These are phyloP conservation scores for Candida xyloterini DNA, from an alignment of 805 yeast species.

Conservation along the genomic window DNA sequence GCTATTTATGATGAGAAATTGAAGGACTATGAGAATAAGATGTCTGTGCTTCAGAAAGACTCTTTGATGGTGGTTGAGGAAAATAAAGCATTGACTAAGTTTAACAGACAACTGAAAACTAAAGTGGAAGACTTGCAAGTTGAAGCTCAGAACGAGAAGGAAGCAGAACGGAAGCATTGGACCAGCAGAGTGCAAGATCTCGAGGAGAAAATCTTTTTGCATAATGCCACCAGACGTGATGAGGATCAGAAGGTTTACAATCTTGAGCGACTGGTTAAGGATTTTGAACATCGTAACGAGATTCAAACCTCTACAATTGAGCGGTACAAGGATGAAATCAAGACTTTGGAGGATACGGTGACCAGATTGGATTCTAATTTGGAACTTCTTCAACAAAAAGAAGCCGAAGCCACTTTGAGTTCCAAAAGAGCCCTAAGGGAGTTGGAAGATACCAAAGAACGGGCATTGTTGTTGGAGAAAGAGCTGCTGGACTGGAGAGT, in stretches of 20 bases:
- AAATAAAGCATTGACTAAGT: slow-evolving; percentile 58
- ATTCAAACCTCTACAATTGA: slow-evolving; percentile 49
- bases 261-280: slow-evolving; percentile 53
- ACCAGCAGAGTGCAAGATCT: slow-evolving; percentile 50
- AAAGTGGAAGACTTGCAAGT: slow-evolving; percentile 47
- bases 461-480: slow-evolving; percentile 48
- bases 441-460: slow-evolving; percentile 51
- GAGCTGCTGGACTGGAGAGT: slow-evolving; percentile 57
- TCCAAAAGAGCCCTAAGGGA: slow-evolving; percentile 54
- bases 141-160: slow-evolving; percentile 51
- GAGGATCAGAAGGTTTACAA: slow-evolving; percentile 47
- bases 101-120: slow-evolving; percentile 46
- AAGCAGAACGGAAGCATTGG: slow-evolving; percentile 54
- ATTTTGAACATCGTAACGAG: slow-evolving; percentile 48
- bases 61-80: slow-evolving; percentile 61
- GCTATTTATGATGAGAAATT: slow-evolving; percentile 21
- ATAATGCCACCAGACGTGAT: slow-evolving; percentile 48
- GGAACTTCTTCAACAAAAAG: slow-evolving; percentile 41
- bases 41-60: slow-evolving; percentile 46
- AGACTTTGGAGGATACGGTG: slow-evolving; percentile 51
- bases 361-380: slow-evolving; percentile 43
- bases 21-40: slow-evolving; percentile 24
- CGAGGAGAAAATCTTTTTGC: slow-evolving; percentile 47
- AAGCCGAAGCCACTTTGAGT: slow-evolving; percentile 42
- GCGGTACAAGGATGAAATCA: slow-evolving; percentile 57